Conservation (phyloP, 1,284 basidiomycete genomes). For the Austroboletus rostrupii region DNA sequence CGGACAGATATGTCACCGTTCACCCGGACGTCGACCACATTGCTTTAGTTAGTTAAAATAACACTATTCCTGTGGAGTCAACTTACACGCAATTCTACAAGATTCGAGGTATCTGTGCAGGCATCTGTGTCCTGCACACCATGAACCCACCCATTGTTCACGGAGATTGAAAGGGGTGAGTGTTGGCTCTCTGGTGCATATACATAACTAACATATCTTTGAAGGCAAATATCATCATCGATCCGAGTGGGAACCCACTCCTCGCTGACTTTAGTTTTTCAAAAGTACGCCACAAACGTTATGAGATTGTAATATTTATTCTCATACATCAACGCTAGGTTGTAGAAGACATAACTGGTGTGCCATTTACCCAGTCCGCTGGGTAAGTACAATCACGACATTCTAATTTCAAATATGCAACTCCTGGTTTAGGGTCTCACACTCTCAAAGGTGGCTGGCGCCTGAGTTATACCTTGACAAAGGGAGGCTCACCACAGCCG, state of each 20-base stretch:
- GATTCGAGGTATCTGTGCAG: conserved; percentile 45
- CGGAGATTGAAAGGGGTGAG: conserved; percentile 51
- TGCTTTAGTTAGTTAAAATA: conserved; percentile 33
- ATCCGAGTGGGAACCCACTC: conserved; percentile 42
- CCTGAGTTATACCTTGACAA: conserved; percentile 52
- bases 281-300: conserved; percentile 31
- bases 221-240: conserved; percentile 52
- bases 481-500: conserved; percentile 42
- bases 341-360: conserved; percentile 51
- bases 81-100: conserved; percentile 18
- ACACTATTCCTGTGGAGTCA: not conserved
- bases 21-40: conserved; percentile 38
- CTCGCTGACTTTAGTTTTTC: conserved; percentile 59
- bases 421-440: conserved; percentile 25
- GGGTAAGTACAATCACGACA: conserved; percentile 26
- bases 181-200: conserved; percentile 5
- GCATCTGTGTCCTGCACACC: conserved; percentile 46
- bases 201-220: conserved; percentile 6
- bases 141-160: conserved; percentile 49
- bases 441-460: conserved; percentile 48
- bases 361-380: conserved; percentile 51
- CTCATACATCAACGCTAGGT: conserved; percentile 33
- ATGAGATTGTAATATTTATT: not conserved
- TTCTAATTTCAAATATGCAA: not conserved
- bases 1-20: conserved; percentile 42